Base-by-base conservation (phyloP, 208 protist genomes). In the Trypanosoma rangeli region DNA sequence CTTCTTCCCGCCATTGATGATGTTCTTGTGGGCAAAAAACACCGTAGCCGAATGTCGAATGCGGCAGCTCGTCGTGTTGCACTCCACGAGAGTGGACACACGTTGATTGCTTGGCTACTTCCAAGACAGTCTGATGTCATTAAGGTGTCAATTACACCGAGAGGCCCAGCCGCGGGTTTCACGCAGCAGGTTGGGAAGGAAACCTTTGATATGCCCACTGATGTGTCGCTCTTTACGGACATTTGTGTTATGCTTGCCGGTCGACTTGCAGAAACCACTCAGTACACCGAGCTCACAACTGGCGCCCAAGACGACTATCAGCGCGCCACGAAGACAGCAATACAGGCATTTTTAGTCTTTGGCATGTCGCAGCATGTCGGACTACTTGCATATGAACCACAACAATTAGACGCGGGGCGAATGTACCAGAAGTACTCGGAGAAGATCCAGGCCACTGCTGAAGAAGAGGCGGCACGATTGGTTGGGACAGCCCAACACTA, bases 21-120 rank as follows among this genome's bases (percentile, higher is more conserved):
- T 64, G 89, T 95, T 44, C 78, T 94, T 12, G 59, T 97, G 16
- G 93, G 93, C 42, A 94, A 94, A 74, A 87, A 89, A 71, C 86
- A 95, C 60, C 84, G 84, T 66, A 90, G 68, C 54, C 84, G 85
- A 31, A 92, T 92, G 85, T 68, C 77, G 22, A 79, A 85, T 29
- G 63, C 48, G 28, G 85, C 82, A 48, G 72, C 79, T 28, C 69
- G 67, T 35, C 89, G 89, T 31, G 83, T 85, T 2, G 93, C 93
- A 1, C 97, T 98, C 35, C 98, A 99, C 83, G 98, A 99, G 79
- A 97, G 94, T 62, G 97, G 98, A 10, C 98, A 99, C 83, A 89
- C 98, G 1, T 70, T 99, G 5, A 86, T 98, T 24, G 94, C 94
- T 49, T 97, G 96, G 64, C 69, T 99, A 44, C 80, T 94, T 26